Evolutionary conservation across 345 rosid genomes (phyloP), one percentile per base, ranked within the genome.

Genomic region (Stellera chamaejasme): DNA sequence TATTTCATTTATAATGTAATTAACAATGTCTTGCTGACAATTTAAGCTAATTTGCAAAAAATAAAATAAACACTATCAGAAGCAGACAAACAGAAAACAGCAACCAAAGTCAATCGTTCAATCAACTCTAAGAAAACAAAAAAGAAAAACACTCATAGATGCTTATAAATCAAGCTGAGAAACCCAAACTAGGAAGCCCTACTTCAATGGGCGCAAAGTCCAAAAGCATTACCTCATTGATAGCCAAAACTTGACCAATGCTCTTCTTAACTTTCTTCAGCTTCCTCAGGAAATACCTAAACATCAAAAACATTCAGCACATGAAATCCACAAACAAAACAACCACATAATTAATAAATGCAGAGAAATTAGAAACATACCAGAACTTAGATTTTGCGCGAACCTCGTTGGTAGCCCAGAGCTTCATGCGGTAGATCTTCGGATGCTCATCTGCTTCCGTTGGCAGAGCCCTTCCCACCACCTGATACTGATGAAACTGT

Each of bases 211-310:
- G 5, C 39, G 7, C 9, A 32, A 32, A 32, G 0, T 32, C 9
- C 39, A 32, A 32, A 32, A 32, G 47, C 11, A 25, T 42, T 66
- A 77, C 82, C 82, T 80, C 80, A 54, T 80, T 80, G 69, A 77
- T 77, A 43, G 80, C 82, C 45, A 80, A 64, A 48, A 80, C 67
- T 64, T 77, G 82, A 2, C 80, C 82, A 26, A 77, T 77, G 69
- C 76, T 77, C 52, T 77, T 80, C 69, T 80, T 77, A 11, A 77
- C 80, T 67, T 75, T 77, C 72, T 80, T 80, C 23, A 80, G 63
- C 60, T 77, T 80, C 76, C 82, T 74, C 65, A 77, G 44, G 59
- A 74, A 77, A 16, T 80, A 77, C 85, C 85, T 77, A 27, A n/a
- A 54, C 10, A 14, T 45, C 27, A 25, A 42, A 32, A 4, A 7